phyloP scores from a whole-genome alignment of 78 protist genomes.

The Anaeramoeba ignava region DNA sequence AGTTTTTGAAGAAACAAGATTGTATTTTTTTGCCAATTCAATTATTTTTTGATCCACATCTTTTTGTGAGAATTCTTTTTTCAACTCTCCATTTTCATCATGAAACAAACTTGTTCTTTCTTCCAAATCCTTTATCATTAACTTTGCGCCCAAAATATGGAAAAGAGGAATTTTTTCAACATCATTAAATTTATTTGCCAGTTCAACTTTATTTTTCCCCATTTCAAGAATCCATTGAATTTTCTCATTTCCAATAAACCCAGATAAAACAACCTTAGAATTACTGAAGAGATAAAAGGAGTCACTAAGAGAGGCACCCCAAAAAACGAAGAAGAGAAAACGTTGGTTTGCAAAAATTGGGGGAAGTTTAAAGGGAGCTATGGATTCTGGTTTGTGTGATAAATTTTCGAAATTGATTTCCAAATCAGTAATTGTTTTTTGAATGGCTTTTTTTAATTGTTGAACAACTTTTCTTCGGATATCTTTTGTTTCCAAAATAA shows the following conservation, averaged over 20 bases:
- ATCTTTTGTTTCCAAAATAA: slow-evolving; percentile 15
- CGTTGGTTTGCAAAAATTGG: slow-evolving; percentile 35
- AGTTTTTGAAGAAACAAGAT: background rate
- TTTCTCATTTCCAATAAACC: background rate
- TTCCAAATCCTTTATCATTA: background rate
- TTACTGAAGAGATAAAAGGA: no score
- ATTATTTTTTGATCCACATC: background rate
- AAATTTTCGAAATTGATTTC: slow-evolving; percentile 20
- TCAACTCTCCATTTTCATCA: background rate
- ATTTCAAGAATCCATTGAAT: background rate
- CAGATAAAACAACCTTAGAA: no score
- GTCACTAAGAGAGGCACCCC: no score
- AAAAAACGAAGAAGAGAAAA: background rate
- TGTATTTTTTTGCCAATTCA: background rate
- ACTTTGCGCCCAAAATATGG: background rate
- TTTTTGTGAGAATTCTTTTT: background rate
- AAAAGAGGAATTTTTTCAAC: background rate
- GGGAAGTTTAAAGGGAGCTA: slow-evolving; percentile 27
- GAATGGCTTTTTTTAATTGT: slow-evolving; percentile 33
- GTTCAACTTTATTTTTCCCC: background rate
- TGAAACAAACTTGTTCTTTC: background rate
- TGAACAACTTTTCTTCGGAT: slow-evolving; percentile 14
- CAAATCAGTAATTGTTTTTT: slow-evolving; percentile 21
- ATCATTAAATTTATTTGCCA: background rate
- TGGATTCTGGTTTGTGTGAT: slow-evolving; percentile 2